Evolutionary conservation across 2,329 filamentous ascomycete species (phyloP).

Genomic region (Calonectria multiphialidica): DNA sequence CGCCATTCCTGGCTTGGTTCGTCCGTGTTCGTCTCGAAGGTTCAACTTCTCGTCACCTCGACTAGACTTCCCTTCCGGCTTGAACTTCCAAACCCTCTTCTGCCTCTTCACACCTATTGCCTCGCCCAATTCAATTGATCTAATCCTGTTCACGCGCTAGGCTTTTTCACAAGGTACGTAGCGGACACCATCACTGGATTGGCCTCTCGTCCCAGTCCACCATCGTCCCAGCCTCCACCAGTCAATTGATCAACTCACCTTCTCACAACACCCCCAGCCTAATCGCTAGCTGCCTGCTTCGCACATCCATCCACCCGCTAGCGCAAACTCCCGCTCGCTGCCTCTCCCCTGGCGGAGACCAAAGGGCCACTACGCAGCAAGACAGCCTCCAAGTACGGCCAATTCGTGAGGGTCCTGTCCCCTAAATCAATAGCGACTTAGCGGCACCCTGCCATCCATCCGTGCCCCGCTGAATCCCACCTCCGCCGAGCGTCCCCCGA

Average conservation of each 20-base stretch:
- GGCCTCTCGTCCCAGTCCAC: not conserved
- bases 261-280: not conserved
- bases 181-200: not conserved
- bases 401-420: conserved; percentile 15
- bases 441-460: conserved; percentile 22
- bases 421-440: conserved; percentile 12
- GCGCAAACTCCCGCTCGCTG: conserved; percentile 4
- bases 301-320: conserved; percentile 12
- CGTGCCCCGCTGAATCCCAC: conserved; percentile 14
- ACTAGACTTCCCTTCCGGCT: not conserved
- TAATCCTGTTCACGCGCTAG: not conserved
- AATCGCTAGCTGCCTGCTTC: conserved; percentile 1
- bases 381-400: not conserved
- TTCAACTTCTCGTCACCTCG: not conserved
- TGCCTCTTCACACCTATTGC: not conserved
- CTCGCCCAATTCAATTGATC: not conserved
- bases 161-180: not conserved
- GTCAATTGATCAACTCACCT: conserved; percentile 6
- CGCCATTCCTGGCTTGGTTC: not conserved
- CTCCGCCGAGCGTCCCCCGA: conserved; percentile 18
- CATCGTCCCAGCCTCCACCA: not conserved
- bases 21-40: not conserved
- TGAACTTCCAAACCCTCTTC: not conserved
- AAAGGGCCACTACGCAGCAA: not conserved
- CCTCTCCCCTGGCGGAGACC: conserved; percentile 7